phyloP scores from a whole-genome alignment of 352 stramenopile genomes.

The Pythium folliculosum region DNA sequence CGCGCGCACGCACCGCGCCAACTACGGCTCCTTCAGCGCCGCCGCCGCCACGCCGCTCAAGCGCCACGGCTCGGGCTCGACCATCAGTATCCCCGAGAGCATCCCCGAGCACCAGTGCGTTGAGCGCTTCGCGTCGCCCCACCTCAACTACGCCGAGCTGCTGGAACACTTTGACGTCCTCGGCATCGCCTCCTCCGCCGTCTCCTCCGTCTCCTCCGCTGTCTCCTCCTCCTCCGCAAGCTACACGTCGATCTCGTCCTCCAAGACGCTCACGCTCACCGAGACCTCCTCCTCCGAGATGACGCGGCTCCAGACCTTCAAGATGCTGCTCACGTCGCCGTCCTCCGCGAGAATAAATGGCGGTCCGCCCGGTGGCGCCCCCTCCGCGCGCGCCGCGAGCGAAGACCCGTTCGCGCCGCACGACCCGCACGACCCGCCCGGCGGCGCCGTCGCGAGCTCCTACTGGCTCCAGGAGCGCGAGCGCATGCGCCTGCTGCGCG shows the following conservation, averaged over 20 bases:
- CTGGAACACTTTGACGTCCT: slow-evolving; percentile 10
- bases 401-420: neutral
- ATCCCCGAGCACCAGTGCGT: slow-evolving; percentile 75
- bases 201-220: too few relatives aligned
- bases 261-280: slow-evolving; percentile 33
- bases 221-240: neutral
- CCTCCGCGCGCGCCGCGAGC: neutral
- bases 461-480: slow-evolving; percentile 82
- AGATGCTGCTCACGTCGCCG: slow-evolving; percentile 28
- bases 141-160: slow-evolving; percentile 8
- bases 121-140: slow-evolving; percentile 59
- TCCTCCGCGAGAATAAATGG: slow-evolving; percentile 7
- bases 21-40: slow-evolving; percentile 65
- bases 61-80: slow-evolving; percentile 21
- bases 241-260: neutral
- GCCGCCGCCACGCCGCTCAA: slow-evolving; percentile 12
- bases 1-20: slow-evolving; percentile 30
- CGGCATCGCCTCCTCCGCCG: neutral
- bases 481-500: slow-evolving; percentile 37
- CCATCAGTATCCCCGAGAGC: slow-evolving; percentile 70
- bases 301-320: slow-evolving; percentile 22
- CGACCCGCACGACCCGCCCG: neutral
- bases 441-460: slow-evolving; percentile 41
- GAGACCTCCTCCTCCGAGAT: neutral
- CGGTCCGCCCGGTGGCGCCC: too few relatives aligned